Evolutionary conservation across 257 asterid species (phyloP).

Genomic region (Apocynum venetum): DNA sequence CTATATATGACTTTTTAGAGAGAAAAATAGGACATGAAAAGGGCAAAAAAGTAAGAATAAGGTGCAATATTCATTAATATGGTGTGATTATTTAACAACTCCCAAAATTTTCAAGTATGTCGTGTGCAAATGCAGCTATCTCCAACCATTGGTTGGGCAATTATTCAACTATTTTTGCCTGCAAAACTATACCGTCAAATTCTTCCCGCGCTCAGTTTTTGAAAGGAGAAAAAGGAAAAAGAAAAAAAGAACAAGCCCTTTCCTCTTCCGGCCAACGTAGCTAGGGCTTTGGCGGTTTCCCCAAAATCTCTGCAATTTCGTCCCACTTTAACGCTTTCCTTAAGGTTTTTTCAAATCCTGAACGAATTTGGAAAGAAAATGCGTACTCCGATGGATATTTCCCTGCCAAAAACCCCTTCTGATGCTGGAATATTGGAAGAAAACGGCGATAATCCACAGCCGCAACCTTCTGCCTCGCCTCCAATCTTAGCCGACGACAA

Average conservation of each 20-base stretch:
- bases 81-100: too few relatives aligned
- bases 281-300: background rate
- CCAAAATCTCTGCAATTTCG: background rate
- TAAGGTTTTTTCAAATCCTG: background rate
- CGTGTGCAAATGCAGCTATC: too few relatives aligned
- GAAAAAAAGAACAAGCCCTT: background rate
- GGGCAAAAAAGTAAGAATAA: too few relatives aligned
- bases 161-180: too few relatives aligned
- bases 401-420: conserved; percentile 35
- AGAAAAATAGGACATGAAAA: too few relatives aligned
- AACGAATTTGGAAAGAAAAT: conserved; percentile 10
- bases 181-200: too few relatives aligned
- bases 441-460: conserved; percentile 41
- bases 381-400: conserved; percentile 87
- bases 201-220: conserved; percentile 6
- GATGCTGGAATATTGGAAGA: conserved; percentile 35
- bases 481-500: conserved; percentile 41
- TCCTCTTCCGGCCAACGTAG: background rate
- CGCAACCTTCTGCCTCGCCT: conserved; percentile 32
- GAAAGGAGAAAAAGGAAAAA: background rate
- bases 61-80: too few relatives aligned
- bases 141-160: too few relatives aligned
- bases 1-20: too few relatives aligned
- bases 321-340: background rate
- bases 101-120: too few relatives aligned